phyloP scores from a whole-genome alignment of 2,329 filamentous ascomycete species.

The Stachybotrys echinatus region DNA sequence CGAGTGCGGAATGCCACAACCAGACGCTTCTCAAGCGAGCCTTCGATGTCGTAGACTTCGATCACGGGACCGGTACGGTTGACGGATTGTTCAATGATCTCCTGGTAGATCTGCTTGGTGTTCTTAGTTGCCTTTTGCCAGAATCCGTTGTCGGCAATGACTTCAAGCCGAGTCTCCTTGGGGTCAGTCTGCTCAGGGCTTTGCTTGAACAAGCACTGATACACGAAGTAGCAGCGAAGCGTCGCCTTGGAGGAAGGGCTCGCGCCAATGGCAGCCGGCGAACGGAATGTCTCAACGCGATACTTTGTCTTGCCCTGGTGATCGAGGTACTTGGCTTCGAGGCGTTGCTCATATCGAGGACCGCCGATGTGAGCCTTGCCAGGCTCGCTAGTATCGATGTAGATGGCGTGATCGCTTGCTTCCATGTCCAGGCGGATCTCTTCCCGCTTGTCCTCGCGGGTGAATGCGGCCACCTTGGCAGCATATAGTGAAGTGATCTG shows the following conservation, averaged over 20 bases:
- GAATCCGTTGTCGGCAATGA: slow-evolving; percentile 91
- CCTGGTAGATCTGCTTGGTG: slow-evolving; percentile 92
- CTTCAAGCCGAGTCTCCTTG: slow-evolving; percentile 81
- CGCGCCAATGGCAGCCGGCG: slow-evolving; percentile 71
- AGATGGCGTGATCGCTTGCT: slow-evolving; percentile 89
- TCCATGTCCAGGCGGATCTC: slow-evolving; percentile 97
- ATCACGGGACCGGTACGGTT: slow-evolving; percentile 88
- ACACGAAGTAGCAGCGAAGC: slow-evolving; percentile 96
- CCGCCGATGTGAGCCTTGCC: slow-evolving; percentile 72
- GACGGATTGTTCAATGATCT: slow-evolving; percentile 84
- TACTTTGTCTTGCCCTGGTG: slow-evolving; percentile 69
- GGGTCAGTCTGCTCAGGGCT: slow-evolving; percentile 63
- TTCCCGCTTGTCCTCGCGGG: slow-evolving; percentile 86
- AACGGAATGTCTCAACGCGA: slow-evolving; percentile 96
- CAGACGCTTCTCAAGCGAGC: slow-evolving; percentile 83
- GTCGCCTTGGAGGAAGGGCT: slow-evolving; percentile 68
- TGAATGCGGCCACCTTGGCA: slow-evolving; percentile 90
- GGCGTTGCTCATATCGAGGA: slow-evolving; percentile 87
- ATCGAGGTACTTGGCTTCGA: slow-evolving; percentile 94
- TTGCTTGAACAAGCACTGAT: slow-evolving; percentile 88
- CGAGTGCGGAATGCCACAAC: slow-evolving; percentile 93
- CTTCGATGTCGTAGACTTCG: slow-evolving; percentile 94
- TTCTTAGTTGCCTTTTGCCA: slow-evolving; percentile 93
- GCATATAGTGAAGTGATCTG: slow-evolving; percentile 96
- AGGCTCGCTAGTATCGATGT: slow-evolving; percentile 94